phyloP scores from a whole-genome alignment of 306 rosid species.

The Senna siamea region DNA sequence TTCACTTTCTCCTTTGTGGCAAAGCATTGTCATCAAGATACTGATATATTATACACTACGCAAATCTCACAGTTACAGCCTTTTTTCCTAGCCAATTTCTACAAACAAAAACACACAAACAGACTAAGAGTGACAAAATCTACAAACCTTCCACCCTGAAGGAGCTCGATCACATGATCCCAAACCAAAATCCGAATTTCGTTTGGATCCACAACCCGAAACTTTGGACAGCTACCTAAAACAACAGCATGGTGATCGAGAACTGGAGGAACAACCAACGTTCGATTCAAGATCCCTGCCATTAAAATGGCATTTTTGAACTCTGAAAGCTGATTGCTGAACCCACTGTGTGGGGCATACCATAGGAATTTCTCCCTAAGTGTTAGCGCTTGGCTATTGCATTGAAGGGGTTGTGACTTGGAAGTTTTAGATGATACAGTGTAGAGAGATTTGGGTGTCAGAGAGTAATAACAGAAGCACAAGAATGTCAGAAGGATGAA shows the following conservation, averaged over 20 bases:
- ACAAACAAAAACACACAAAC: background rate
- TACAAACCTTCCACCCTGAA: constrained; percentile 58
- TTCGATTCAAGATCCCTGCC: constrained; percentile 78
- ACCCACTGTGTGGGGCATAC: constrained; percentile 92
- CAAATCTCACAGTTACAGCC: background rate
- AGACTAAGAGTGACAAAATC: background rate
- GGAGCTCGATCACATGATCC: constrained; percentile 71
- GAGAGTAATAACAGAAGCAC: constrained; percentile 45
- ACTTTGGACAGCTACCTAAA: constrained; percentile 91
- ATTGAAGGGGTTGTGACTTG: constrained; percentile 33
- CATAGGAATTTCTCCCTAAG: constrained; percentile 63
- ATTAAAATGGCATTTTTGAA: constrained; percentile 70
- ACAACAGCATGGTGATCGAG: constrained; percentile 89
- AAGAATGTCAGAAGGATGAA: constrained; percentile 41
- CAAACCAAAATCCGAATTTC: constrained; percentile 72
- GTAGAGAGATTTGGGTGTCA: constrained; percentile 32
- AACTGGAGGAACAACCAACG: constrained; percentile 77
- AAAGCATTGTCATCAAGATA: constrained; percentile 3
- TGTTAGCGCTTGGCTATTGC: constrained; percentile 47
- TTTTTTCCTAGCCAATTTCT: background rate
- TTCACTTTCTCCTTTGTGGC: background rate
- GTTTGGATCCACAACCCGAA: constrained; percentile 56
- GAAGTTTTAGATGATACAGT: constrained; percentile 28
- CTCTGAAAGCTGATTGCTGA: constrained; percentile 88
- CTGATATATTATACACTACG: no score